Conservation (phyloP, 1,284 basidiomycete species). For the Lignosus rhinocerotis region DNA sequence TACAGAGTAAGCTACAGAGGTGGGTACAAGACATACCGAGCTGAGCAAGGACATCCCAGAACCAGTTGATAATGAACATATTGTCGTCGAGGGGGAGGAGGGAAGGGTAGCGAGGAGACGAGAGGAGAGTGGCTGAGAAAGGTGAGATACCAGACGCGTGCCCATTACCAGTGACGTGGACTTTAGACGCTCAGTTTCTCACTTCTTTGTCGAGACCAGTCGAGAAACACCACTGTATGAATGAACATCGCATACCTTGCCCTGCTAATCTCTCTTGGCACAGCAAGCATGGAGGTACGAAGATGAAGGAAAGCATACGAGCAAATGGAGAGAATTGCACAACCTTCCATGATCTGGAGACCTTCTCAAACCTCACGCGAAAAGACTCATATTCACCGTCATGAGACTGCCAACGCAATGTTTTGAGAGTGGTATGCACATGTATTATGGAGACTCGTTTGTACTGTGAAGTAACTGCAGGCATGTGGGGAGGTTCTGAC, state of each 20-base stretch:
- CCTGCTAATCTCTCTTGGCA: too few relatives aligned
- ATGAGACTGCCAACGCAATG: too few relatives aligned
- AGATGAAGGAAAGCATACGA: too few relatives aligned
- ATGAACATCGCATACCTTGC: background rate
- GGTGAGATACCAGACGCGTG: conserved; percentile 15
- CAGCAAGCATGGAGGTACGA: too few relatives aligned
- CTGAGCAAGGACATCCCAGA: conserved; percentile 90
- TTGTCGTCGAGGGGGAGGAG: conserved; percentile 22
- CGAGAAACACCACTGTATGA: conserved; percentile 8
- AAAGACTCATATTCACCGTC: too few relatives aligned
- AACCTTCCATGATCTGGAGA: too few relatives aligned
- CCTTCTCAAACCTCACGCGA: too few relatives aligned
- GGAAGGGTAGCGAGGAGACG: conserved; percentile 23
- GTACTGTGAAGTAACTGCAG: background rate
- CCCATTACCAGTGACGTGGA: conserved; percentile 27
- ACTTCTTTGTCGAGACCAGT: conserved; percentile 8
- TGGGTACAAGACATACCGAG: conserved; percentile 63
- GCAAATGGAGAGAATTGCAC: too few relatives aligned
- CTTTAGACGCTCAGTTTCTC: conserved; percentile 17
- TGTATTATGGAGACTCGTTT: too few relatives aligned
- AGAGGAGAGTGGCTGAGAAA: conserved; percentile 22
- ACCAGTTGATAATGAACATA: conserved; percentile 93
- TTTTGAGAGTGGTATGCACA: too few relatives aligned
- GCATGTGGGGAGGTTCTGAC: conserved; percentile 75
- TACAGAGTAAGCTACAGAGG: background rate